Base-by-base conservation (phyloP, 371 early-diverging fungal genomes). In the Modicella reniformis region DNA sequence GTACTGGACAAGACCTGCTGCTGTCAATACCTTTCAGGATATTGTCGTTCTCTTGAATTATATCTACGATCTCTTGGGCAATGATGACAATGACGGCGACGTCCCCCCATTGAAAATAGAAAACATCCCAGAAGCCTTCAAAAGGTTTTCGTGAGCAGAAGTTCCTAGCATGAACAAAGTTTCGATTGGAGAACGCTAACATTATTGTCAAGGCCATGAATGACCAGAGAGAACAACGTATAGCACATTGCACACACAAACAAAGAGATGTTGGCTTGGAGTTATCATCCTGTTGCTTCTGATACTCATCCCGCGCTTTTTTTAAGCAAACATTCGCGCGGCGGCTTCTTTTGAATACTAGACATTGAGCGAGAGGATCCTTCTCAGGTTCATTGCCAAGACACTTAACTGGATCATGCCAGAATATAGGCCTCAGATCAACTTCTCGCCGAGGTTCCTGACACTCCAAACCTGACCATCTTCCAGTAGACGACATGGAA, bases 1-100 rank as follows among this genome's bases (percentile, higher is more conserved):
- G 54, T 1, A 54, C 60, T 7, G 67, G 61, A 23, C 52, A 51
- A 32, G 67, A 61, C 3, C 29, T 26, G n/a, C 26, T 25, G 56
- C 56, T 5, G 33, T 55, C 56, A 59, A 59, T 4, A 61, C 67
- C 2, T 53, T 67, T 54, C 67, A 60, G n/a, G 67, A 60, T 34
- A 61, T 61, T 2, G 40, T 67, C 3, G 26, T 47, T 0, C n/a
- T 67, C 19, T 59, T 60, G 28, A 67, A 67, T 25, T 59, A 51
- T 52, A 53, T 67, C 48, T 60, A 67, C 21, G 47, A 55, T 10
- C 13, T 55, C 44, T 55, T 40, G n/a, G 19, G 19, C 33, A 23
- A 55, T 19, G n/a, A 54, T 30, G 3, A 7, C 29, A 13, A 32
- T 3, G 40, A 40, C n/a, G n/a, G n/a, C n/a, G n/a, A n/a, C n/a